These are phyloP conservation scores for Trichoderma guizhouense DNA, from an alignment of 2,329 filamentous ascomycete genomes.

Conservation along the genomic window DNA sequence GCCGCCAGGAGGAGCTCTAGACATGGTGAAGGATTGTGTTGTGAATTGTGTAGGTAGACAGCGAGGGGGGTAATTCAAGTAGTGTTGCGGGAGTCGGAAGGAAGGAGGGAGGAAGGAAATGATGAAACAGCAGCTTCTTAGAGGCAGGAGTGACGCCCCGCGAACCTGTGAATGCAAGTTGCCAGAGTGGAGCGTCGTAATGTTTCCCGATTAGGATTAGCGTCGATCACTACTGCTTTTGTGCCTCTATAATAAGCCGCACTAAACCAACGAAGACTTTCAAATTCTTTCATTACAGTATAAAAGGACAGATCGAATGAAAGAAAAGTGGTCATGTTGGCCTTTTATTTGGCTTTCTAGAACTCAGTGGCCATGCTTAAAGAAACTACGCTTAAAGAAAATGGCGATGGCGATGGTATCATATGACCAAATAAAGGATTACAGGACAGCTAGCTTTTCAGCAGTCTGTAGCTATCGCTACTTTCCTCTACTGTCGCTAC, in stretches of 20 bases:
- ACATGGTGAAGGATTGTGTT: background rate
- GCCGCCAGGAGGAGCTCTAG: slow-evolving; percentile 19
- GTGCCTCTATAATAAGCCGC: background rate
- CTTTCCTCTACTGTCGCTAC: background rate
- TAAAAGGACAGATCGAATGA: background rate
- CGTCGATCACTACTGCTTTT: background rate
- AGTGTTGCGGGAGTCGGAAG: too few relatives aligned
- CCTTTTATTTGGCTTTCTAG: too few relatives aligned
- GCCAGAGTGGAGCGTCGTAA: background rate
- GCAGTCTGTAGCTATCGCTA: background rate
- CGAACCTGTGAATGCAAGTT: background rate
- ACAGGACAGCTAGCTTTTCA: background rate
- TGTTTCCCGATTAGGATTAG: background rate
- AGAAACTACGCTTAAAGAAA: too few relatives aligned
- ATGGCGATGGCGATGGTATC: background rate
- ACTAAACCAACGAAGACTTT: background rate
- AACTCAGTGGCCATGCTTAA: too few relatives aligned
- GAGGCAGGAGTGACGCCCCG: background rate
- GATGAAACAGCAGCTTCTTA: background rate
- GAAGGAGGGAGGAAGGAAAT: background rate
- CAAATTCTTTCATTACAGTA: background rate
- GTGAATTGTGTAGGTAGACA: background rate
- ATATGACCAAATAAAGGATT: background rate
- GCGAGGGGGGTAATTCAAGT: background rate
- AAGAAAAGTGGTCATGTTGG: background rate